Conservation (phyloP, 202 grass and related monocot species). For the Digitaria exilis region DNA sequence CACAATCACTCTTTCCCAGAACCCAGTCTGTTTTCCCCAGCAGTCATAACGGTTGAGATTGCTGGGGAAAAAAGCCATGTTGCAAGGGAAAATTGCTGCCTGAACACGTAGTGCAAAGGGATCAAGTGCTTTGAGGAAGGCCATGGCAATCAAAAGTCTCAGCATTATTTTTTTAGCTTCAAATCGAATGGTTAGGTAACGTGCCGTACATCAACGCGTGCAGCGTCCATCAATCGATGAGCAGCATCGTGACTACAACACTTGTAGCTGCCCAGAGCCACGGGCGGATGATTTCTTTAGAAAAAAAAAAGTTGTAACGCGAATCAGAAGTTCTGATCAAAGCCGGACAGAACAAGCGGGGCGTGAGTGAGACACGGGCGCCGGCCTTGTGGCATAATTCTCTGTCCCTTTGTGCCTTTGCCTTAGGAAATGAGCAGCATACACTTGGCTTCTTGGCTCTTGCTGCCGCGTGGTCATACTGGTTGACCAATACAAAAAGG, state of each 20-base stretch:
- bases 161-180: neutral
- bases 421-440: neutral
- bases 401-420: neutral
- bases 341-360: neutral
- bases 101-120: no score
- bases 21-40: no score
- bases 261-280: neutral
- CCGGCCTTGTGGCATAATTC: conserved; percentile 35
- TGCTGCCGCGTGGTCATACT: conserved; percentile 35
- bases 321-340: neutral
- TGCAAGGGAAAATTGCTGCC: neutral
- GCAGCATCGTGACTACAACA: neutral
- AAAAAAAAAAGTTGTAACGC: neutral
- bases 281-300: neutral
- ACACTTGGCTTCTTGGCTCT: conserved; percentile 41
- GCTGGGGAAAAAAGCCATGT: no score
- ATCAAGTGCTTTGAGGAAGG: no score
- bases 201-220: neutral
- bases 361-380: conserved; percentile 26
- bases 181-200: neutral
- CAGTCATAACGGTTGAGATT: neutral
- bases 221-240: conserved; percentile 5
- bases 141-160: neutral
- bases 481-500: conserved; percentile 5
- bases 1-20: neutral